Conservation (phyloP, 352 stramenopile species). For the Chrysophaeum taylorii region DNA sequence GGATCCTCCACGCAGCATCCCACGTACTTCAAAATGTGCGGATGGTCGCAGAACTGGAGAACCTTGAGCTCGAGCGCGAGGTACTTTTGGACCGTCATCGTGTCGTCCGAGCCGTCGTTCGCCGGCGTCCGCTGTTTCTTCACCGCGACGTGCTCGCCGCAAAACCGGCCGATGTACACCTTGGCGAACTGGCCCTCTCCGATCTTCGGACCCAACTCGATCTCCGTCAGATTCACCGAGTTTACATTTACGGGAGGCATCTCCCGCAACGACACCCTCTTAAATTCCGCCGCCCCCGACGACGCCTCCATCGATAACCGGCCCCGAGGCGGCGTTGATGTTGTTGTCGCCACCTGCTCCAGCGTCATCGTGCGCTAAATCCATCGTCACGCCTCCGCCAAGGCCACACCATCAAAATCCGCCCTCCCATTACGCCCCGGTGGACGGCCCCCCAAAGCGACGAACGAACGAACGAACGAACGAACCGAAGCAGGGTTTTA, state of each 20-base stretch:
- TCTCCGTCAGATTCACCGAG: slow-evolving; percentile 9
- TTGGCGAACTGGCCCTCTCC: background rate
- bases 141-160: background rate
- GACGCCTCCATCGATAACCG: too few species aligned
- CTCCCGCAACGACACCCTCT: too few species aligned
- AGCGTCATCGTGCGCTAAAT: background rate
- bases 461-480: background rate
- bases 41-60: background rate
- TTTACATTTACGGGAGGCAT: slow-evolving; percentile 10
- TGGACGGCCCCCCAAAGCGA: background rate
- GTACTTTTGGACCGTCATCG: background rate
- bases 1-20: too few species aligned
- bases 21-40: background rate
- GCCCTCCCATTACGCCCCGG: background rate
- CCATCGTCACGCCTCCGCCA: background rate
- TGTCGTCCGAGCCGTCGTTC: background rate
- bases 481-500: background rate
- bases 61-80: background rate
- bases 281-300: too few species aligned
- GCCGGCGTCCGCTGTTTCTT: background rate
- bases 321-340: too few species aligned
- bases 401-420: background rate
- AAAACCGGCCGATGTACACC: slow-evolving; percentile 11
- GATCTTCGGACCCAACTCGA: slow-evolving; percentile 17
- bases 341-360: background rate